Evolutionary conservation across 2,329 filamentous ascomycete species (phyloP).

Genomic region (Ceratocystis huliohia): DNA sequence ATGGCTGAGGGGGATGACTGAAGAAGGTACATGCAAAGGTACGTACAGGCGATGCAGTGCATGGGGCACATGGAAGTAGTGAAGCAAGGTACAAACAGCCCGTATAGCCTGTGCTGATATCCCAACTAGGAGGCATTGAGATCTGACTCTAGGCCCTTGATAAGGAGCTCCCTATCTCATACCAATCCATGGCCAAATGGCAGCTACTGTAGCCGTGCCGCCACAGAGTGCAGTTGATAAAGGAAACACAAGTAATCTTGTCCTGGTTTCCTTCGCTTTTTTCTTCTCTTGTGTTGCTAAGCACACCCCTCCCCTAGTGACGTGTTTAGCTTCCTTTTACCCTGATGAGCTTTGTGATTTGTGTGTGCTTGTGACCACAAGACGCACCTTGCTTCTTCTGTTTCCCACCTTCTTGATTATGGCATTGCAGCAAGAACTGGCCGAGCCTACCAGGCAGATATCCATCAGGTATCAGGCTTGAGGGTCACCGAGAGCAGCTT

Average conservation of each 20-base stretch:
- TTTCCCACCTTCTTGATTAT: neutral
- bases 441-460: neutral
- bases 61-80: too few species aligned
- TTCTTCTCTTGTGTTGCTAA: neutral
- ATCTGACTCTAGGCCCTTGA: neutral
- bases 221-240: neutral
- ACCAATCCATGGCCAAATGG: neutral
- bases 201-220: neutral
- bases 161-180: neutral
- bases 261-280: neutral
- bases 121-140: neutral
- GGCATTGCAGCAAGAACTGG: neutral
- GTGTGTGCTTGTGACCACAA: neutral
- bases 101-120: neutral
- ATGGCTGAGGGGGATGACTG: too few species aligned
- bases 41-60: too few species aligned
- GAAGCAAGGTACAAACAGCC: too few species aligned
- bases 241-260: neutral
- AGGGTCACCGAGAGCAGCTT: neutral
- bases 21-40: too few species aligned
- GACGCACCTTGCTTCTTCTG: neutral
- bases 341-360: neutral
- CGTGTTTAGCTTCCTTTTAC: neutral
- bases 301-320: neutral
- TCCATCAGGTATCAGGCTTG: neutral